Evolutionary conservation across 2,329 filamentous ascomycete genomes (phyloP).

Genomic region (Metarhizium brunneum): DNA sequence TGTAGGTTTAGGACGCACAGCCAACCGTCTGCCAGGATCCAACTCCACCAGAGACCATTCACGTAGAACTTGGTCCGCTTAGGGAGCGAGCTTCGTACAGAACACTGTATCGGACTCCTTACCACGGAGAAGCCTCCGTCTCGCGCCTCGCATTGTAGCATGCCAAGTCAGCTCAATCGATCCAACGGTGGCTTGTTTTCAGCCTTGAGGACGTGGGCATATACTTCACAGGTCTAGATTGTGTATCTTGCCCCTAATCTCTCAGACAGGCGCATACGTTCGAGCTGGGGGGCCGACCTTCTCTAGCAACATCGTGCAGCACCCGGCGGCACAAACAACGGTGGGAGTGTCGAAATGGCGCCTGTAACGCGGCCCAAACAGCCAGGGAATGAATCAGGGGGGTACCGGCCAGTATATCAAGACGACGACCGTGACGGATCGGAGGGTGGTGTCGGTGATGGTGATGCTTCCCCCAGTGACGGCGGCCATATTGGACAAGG

Average conservation of each 20-base stretch:
- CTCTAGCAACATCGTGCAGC: neutral
- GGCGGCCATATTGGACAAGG: neutral
- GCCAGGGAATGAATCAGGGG: slow-evolving; percentile 10
- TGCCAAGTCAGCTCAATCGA: neutral
- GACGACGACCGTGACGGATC: slow-evolving; percentile 15
- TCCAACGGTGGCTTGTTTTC: neutral
- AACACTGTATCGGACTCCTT: neutral
- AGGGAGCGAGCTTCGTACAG: too few species aligned
- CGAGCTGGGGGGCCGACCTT: neutral
- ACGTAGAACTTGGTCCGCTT: too few species aligned
- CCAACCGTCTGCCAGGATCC: neutral
- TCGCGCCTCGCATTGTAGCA: neutral
- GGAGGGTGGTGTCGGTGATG: neutral
- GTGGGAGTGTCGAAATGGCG: neutral
- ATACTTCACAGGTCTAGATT: neutral
- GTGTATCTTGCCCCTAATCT: neutral
- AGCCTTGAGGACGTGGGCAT: neutral
- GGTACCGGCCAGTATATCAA: slow-evolving; percentile 25
- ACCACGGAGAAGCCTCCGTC: neutral
- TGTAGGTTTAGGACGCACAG: neutral
- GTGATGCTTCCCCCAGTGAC: neutral
- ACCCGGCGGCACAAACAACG: neutral
- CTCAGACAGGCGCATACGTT: neutral
- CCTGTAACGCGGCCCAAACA: slow-evolving; percentile 6
- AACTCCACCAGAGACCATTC: neutral